phyloP scores from a whole-genome alignment of 352 stramenopile genomes.

The Salisapilia sapeloensis region DNA sequence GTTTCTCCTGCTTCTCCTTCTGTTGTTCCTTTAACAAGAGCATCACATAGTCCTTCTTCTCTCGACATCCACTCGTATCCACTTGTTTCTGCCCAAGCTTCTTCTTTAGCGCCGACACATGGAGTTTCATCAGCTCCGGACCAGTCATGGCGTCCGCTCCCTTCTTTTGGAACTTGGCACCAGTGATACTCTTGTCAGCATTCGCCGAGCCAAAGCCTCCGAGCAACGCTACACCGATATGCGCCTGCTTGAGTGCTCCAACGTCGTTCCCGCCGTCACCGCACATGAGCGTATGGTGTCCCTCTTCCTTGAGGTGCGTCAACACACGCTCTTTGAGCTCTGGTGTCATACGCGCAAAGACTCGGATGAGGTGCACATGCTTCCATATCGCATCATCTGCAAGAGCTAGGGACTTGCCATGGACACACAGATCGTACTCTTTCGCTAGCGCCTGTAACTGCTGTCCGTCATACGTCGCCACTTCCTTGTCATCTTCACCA shows the following conservation, averaged over 20 bases:
- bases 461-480: conserved; percentile 50
- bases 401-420: conserved; percentile 51
- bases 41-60: conserved; percentile 71
- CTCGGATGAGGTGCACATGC: conserved; percentile 57
- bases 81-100: conserved; percentile 45
- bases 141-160: conserved; percentile 17
- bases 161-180: conserved; percentile 63
- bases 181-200: conserved; percentile 75
- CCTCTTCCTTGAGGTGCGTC: conserved; percentile 86
- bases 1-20: conserved; percentile 21
- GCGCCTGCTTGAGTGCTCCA: conserved; percentile 86
- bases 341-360: conserved; percentile 95
- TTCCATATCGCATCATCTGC: conserved; percentile 75
- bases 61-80: conserved; percentile 44
- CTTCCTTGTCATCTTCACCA: conserved; percentile 45
- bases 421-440: conserved; percentile 78
- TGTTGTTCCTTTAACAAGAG: conserved; percentile 55
- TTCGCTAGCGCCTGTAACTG: conserved; percentile 38
- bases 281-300: conserved; percentile 93
- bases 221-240: conserved; percentile 73
- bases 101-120: conserved; percentile 75
- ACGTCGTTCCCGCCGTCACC: conserved; percentile 98
- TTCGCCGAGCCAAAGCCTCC: conserved; percentile 73
- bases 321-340: conserved; percentile 95
- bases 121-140: conserved; percentile 73